A percentile compares a stretch with the other conserved stretches of the same genome.
Evolutionary conservation across 1,139 yeast genomes (phyloP).

Genomic region (Tardiomyces digboiensis): DNA sequence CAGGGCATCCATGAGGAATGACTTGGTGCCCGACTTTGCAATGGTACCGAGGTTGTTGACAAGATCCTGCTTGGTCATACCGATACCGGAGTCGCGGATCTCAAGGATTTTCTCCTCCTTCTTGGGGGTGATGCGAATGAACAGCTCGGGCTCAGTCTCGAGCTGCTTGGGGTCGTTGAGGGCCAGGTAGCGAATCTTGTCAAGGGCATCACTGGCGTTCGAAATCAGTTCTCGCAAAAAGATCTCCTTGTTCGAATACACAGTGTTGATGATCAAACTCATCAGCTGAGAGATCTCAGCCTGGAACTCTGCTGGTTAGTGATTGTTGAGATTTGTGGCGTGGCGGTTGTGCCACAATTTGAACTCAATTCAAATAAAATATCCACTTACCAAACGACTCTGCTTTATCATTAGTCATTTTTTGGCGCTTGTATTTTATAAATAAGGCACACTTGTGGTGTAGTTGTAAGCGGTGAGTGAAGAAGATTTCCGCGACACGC

Average conservation of each 20-base stretch:
- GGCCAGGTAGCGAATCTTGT: conserved; percentile 96
- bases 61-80: conserved; percentile 99
- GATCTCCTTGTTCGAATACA: conserved; percentile 98
- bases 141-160: conserved; percentile 93
- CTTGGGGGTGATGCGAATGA: conserved; percentile 94
- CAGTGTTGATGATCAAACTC: conserved; percentile 99
- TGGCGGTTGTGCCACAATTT: background rate
- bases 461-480: too few relatives aligned
- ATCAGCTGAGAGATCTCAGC: conserved; percentile 99
- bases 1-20: conserved; percentile 94
- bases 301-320: conserved; percentile 58
- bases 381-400: background rate
- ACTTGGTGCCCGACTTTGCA: conserved; percentile 99
- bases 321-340: background rate
- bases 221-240: conserved; percentile 99
- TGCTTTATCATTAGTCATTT: background rate
- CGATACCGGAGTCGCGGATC: conserved; percentile 99
- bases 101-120: conserved; percentile 93
- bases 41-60: conserved; percentile 99
- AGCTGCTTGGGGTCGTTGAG: conserved; percentile 85
- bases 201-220: conserved; percentile 94
- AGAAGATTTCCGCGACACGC: too few relatives aligned
- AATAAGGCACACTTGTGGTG: too few relatives aligned
- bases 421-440: background rate
- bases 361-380: background rate